Percentiles rank a stretch among this genome's conserved stretches.
Conservation (phyloP, 2,329 filamentous ascomycete genomes). For the Harringtonia aguacate region DNA sequence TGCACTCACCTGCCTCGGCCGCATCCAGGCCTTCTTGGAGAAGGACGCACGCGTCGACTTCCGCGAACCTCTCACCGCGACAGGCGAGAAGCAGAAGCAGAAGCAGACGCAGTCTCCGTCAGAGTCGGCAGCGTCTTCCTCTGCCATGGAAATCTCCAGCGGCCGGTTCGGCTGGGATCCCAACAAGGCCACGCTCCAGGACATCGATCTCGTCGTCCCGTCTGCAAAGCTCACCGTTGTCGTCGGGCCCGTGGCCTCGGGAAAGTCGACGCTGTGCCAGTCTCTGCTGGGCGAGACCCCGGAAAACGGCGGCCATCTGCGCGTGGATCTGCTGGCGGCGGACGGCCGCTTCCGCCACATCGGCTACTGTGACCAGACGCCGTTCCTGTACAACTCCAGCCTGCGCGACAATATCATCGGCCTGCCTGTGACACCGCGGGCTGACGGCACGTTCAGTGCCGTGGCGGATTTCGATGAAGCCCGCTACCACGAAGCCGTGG, state of each 20-base stretch:
- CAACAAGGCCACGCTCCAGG: slow-evolving; percentile 16
- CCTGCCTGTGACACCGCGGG: neutral
- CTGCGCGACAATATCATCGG: slow-evolving; percentile 22
- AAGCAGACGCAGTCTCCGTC: neutral
- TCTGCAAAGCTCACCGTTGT: slow-evolving; percentile 25
- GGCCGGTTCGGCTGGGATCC: slow-evolving; percentile 25
- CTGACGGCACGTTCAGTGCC: neutral
- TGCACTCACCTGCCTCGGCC: slow-evolving; percentile 20
- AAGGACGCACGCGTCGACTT: slow-evolving; percentile 17
- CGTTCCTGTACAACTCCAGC: slow-evolving; percentile 23
- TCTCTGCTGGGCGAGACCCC: slow-evolving; percentile 27
- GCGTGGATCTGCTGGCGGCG: slow-evolving; percentile 10
- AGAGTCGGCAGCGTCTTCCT: no score
- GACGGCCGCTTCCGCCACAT: slow-evolving; percentile 12
- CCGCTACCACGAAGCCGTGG: slow-evolving; percentile 19
- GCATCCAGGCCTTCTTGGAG: slow-evolving; percentile 28
- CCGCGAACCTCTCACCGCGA: slow-evolving; percentile 7
- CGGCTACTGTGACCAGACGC: slow-evolving; percentile 27
- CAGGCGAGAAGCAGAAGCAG: neutral
- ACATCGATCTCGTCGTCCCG: slow-evolving; percentile 23
- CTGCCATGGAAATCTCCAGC: slow-evolving; percentile 6
- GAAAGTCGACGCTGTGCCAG: slow-evolving; percentile 33
- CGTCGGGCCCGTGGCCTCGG: slow-evolving; percentile 31
- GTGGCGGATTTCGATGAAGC: slow-evolving; percentile 10
- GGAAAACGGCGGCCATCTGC: slow-evolving; percentile 15